Conservation (phyloP, 2,329 filamentous ascomycete genomes). For the Penicillium sp. region DNA sequence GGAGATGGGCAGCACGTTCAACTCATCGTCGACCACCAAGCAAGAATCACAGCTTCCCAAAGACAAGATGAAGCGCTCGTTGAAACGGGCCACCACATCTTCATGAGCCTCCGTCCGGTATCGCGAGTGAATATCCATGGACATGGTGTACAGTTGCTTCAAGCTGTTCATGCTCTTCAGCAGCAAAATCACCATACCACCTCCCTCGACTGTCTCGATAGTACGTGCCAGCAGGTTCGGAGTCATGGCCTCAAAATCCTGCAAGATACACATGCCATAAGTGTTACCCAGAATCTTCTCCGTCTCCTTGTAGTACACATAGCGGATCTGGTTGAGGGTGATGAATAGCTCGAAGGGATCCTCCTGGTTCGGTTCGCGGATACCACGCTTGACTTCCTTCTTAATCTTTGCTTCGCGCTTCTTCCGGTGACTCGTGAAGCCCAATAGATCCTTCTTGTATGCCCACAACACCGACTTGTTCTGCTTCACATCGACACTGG, state of each 20-base stretch:
- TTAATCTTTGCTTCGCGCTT: slow-evolving; percentile 98
- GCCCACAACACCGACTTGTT: slow-evolving; percentile 97
- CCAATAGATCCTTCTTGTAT: slow-evolving; percentile 95
- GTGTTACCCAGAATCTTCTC: slow-evolving; percentile 98
- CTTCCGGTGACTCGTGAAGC: slow-evolving; percentile 92
- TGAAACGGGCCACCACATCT: slow-evolving; percentile 93
- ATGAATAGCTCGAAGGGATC: slow-evolving; percentile 98
- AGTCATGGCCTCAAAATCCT: slow-evolving; percentile 96
- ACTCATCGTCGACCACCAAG: slow-evolving; percentile 92
- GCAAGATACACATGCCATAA: slow-evolving; percentile 95
- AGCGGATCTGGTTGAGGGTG: slow-evolving; percentile 92
- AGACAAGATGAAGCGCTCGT: slow-evolving; percentile 93
- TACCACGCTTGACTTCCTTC: slow-evolving; percentile 93
- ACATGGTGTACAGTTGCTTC: slow-evolving; percentile 93
- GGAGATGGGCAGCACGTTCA: slow-evolving; percentile 95
- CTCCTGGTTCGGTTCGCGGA: slow-evolving; percentile 83
- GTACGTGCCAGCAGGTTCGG: slow-evolving; percentile 94
- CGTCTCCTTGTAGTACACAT: slow-evolving; percentile 99
- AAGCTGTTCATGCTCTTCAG: slow-evolving; percentile 95
- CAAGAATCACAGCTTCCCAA: slow-evolving; percentile 93
- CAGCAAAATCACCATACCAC: slow-evolving; percentile 81
- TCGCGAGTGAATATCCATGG: slow-evolving; percentile 95
- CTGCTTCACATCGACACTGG: slow-evolving; percentile 81
- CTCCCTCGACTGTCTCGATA: slow-evolving; percentile 95
- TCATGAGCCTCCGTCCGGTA: slow-evolving; percentile 95